Evolutionary conservation across 2,329 filamentous ascomycete genomes (phyloP), one percentile per base, ranked within the genome.

Genomic region (Dactylellina leptospora): DNA sequence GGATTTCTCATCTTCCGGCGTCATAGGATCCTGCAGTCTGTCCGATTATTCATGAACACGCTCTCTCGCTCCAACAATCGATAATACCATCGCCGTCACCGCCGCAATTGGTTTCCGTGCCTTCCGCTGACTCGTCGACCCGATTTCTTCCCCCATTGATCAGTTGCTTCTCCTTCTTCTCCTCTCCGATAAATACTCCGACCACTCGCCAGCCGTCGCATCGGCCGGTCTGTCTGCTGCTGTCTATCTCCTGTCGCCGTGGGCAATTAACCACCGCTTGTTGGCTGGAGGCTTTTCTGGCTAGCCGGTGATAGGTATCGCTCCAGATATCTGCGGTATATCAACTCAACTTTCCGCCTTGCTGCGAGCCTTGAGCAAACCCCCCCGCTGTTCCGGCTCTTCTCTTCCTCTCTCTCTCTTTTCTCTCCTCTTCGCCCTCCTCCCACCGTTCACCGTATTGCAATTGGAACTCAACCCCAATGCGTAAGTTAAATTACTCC

Each of bases 341-440:
- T 63, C 50, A 27, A 33, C 45, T 11, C 22, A 42, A 45, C 40
- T n/a, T 45, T 72, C 61, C 59, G 68, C 68, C 68, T 72, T 64
- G 68, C 59, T 58, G 59, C 68, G 36, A 72, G 68, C 68, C 68
- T 72, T 72, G 68, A 63, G 38, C 50, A 58, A 71, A 53, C 53
- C 33, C 56, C 47, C 63, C 64, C n/a, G n/a, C n/a, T n/a, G n/a
- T n/a, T n/a, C n/a, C n/a, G n/a, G n/a, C n/a, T n/a, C 53, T 38
- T 53, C 28, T 36, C 40, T 42, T 27, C 54, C 56, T 30, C 27
- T 38, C 28, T 40, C n/a, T 36, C 33, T 50, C 20, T 18, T 25
- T 5, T 40, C 36, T 28, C 40, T 62, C 27, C 38, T 55, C 33
- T 50, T 36, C 18, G 20, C 13, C 51, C 42, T 60, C n/a, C n/a